phyloP scores from a whole-genome alignment of 495 filamentous ascomycete genomes.

The Penicillium cataractarum region DNA sequence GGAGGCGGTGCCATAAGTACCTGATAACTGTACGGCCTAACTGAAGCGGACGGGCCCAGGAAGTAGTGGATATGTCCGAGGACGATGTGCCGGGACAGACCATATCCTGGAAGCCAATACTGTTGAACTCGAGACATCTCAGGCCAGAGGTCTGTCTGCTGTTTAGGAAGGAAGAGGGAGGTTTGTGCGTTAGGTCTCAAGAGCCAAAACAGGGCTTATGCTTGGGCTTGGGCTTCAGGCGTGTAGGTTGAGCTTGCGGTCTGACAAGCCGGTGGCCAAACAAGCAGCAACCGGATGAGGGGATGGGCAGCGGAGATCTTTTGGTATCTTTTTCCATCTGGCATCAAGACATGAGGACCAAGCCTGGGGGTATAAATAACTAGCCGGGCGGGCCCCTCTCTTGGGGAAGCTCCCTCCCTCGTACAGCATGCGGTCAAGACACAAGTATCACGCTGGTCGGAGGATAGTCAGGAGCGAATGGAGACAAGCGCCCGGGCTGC shows the following conservation, averaged over 20 bases:
- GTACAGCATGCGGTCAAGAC: constrained; percentile 8
- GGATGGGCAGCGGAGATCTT: constrained; percentile 11
- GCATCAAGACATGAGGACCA: constrained; percentile 11
- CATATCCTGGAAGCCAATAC: constrained; percentile 59
- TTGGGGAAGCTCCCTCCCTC: background rate
- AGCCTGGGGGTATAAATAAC: constrained; percentile 23
- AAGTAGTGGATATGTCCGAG: constrained; percentile 57
- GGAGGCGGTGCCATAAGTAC: constrained; percentile 29
- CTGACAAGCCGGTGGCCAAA: constrained; percentile 7
- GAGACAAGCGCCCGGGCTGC: constrained; percentile 8
- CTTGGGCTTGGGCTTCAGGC: background rate
- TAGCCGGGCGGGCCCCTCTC: background rate
- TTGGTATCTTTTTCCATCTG: constrained; percentile 13
- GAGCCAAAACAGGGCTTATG: background rate
- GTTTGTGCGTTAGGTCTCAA: constrained; percentile 9
- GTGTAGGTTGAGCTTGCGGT: constrained; percentile 4
- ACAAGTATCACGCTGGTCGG: background rate
- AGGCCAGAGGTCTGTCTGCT: background rate
- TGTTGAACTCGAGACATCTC: constrained; percentile 46
- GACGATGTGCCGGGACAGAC: constrained; percentile 57
- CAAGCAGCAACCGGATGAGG: constrained; percentile 13
- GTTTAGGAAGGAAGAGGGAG: constrained; percentile 3
- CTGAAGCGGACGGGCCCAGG: constrained; percentile 53
- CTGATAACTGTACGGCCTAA: constrained; percentile 57
- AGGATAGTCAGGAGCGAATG: constrained; percentile 7